Evolutionary conservation across 1,284 basidiomycete species (phyloP).

Genomic region (Apiotrichum gamsii): DNA sequence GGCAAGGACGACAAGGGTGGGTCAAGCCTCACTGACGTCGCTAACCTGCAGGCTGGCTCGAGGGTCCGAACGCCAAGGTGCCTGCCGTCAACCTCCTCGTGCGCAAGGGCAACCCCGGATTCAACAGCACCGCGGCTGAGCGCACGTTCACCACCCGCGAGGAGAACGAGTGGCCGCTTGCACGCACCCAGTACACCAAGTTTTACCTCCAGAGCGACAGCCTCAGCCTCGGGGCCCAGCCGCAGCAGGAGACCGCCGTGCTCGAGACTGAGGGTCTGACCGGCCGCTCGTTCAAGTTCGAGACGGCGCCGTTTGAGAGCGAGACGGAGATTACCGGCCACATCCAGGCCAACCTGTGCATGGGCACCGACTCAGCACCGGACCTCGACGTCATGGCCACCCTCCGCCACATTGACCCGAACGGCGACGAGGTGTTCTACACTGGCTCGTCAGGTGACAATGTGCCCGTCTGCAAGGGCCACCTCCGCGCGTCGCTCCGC

Average conservation of each 20-base stretch:
- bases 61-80: slow-evolving; percentile 31
- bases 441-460: slow-evolving; percentile 39
- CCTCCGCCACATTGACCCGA: slow-evolving; percentile 33
- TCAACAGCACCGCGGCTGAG: slow-evolving; percentile 36
- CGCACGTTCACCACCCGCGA: slow-evolving; percentile 25
- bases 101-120: slow-evolving; percentile 39
- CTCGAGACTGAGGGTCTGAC: slow-evolving; percentile 17
- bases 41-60: slow-evolving; percentile 28
- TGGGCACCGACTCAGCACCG: slow-evolving; percentile 21
- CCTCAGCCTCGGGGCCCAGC: neutral
- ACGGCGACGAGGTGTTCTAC: slow-evolving; percentile 40
- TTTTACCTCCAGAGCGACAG: slow-evolving; percentile 21
- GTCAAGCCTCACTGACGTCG: no score
- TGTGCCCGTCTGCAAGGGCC: slow-evolving; percentile 37
- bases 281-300: slow-evolving; percentile 18
- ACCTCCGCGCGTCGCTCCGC: slow-evolving; percentile 37
- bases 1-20: slow-evolving; percentile 27
- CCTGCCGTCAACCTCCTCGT: slow-evolving; percentile 34
- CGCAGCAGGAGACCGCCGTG: neutral
- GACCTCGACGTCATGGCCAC: slow-evolving; percentile 40
- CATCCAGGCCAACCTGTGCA: slow-evolving; percentile 22
- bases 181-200: slow-evolving; percentile 28
- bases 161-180: slow-evolving; percentile 35
- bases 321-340: slow-evolving; percentile 41
- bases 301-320: slow-evolving; percentile 22